Conservation (phyloP, 768 basidiomycete genomes). For the Xerocomellus chrysenteron region DNA sequence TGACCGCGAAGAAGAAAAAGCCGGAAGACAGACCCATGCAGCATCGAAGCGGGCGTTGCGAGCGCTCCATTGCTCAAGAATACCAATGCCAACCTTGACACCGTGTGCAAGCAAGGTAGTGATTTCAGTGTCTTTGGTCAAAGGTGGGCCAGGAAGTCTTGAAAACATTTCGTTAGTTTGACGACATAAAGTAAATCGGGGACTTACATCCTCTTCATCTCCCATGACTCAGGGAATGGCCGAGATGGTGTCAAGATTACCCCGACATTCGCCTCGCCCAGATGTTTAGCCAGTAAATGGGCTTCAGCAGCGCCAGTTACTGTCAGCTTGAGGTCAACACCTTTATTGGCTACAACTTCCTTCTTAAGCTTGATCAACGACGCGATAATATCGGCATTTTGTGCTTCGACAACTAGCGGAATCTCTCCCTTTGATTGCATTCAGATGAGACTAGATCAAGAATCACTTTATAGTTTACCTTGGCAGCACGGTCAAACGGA, state of each 20-base stretch:
- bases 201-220: slow-evolving; percentile 40
- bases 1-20: slow-evolving; percentile 25
- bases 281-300: slow-evolving; percentile 68
- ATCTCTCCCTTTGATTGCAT: slow-evolving; percentile 51
- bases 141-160: slow-evolving; percentile 32
- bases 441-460: not conserved
- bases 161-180: slow-evolving; percentile 7
- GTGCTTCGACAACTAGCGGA: slow-evolving; percentile 71
- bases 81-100: slow-evolving; percentile 71
- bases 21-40: slow-evolving; percentile 62
- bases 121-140: slow-evolving; percentile 50
- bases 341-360: slow-evolving; percentile 52
- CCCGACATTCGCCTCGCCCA: slow-evolving; percentile 66
- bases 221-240: slow-evolving; percentile 76
- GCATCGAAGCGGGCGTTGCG: slow-evolving; percentile 78
- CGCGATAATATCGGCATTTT: slow-evolving; percentile 82
- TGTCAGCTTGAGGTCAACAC: slow-evolving; percentile 50
- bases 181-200: not conserved
- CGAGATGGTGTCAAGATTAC: slow-evolving; percentile 67
- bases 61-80: slow-evolving; percentile 66
- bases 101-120: slow-evolving; percentile 61
- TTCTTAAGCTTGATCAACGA: slow-evolving; percentile 68
- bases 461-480: slow-evolving; percentile 34
- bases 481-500: slow-evolving; percentile 42
- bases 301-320: slow-evolving; percentile 70